Percentiles rank a stretch among this genome's conserved stretches.
Evolutionary conservation across 805 yeast genomes (phyloP).

Genomic region (Starmera quercuum): DNA sequence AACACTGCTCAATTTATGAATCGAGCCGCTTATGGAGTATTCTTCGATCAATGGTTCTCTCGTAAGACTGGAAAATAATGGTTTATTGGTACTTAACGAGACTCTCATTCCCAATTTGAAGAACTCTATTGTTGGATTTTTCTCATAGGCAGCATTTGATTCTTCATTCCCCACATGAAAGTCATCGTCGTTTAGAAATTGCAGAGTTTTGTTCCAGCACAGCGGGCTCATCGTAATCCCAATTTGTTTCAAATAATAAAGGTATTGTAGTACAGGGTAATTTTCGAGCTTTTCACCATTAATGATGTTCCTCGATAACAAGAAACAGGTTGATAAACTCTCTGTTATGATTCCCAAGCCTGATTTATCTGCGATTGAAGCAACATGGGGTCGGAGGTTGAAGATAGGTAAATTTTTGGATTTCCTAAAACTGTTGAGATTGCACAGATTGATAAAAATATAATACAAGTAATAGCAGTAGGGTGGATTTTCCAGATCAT

Average conservation of each 20-base stretch:
- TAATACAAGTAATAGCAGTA: conserved; percentile 31
- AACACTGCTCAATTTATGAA: conserved; percentile 17
- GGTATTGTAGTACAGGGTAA: conserved; percentile 18
- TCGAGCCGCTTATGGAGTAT: conserved; percentile 18
- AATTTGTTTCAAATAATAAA: conserved; percentile 20
- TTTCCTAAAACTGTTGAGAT: conserved; percentile 14
- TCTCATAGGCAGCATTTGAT: conserved; percentile 9
- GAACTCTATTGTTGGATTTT: conserved; percentile 17
- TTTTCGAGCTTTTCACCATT: conserved; percentile 17
- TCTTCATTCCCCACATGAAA: conserved; percentile 3
- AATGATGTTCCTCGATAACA: conserved; percentile 15
- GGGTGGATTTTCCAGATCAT: conserved; percentile 28
- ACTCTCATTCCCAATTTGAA: conserved; percentile 18
- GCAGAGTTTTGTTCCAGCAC: conserved; percentile 21
- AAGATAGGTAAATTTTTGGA: conserved; percentile 10
- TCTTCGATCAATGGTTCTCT: conserved; percentile 23
- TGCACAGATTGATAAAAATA: conserved; percentile 18
- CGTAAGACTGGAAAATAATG: conserved; percentile 18
- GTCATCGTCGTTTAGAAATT: conserved; percentile 17
- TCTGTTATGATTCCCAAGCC: conserved; percentile 21
- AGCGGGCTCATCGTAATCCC: conserved; percentile 22
- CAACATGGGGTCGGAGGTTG: conserved; percentile 16
- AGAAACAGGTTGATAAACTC: conserved; percentile 14
- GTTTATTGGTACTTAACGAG: conserved; percentile 17
- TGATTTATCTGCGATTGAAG: conserved; percentile 14